These are phyloP conservation scores for Debaryomyces fabryi DNA, from an alignment of 1,139 yeast genomes.

Conservation along the genomic window DNA sequence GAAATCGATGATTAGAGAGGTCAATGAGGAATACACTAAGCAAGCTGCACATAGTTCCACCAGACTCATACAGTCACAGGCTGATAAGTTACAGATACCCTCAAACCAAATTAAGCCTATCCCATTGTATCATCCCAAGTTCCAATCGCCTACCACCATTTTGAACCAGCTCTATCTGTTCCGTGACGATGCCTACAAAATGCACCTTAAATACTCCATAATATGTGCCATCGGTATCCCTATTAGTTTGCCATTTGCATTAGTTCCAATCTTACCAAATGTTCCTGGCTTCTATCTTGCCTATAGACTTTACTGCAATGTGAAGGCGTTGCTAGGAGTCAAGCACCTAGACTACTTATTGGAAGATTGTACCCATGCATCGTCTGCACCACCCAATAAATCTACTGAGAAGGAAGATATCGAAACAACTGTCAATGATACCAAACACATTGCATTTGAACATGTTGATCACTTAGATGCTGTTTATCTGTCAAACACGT, in stretches of 20 bases:
- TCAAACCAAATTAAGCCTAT: constrained; percentile 41
- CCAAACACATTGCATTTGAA: constrained; percentile 29
- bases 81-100: constrained; percentile 32
- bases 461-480: constrained; percentile 22
- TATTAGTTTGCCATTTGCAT: constrained; percentile 74
- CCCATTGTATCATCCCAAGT: constrained; percentile 46
- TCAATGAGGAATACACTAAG: constrained; percentile 34
- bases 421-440: constrained; percentile 17
- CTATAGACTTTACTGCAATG: constrained; percentile 82
- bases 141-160: constrained; percentile 37
- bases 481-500: constrained; percentile 16
- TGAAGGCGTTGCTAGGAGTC: constrained; percentile 78
- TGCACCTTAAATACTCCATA: constrained; percentile 38
- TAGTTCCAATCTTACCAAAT: constrained; percentile 88
- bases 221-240: constrained; percentile 70
- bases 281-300: constrained; percentile 91
- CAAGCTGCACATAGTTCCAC: constrained; percentile 15
- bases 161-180: constrained; percentile 35
- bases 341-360: constrained; percentile 61
- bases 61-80: constrained; percentile 34
- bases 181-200: constrained; percentile 27
- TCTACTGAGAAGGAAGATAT: constrained; percentile 15
- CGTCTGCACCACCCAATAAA: constrained; percentile 7
- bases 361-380: constrained; percentile 14
- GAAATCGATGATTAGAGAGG: constrained; percentile 50